Conservation (phyloP, 192 early-diverging fungal genomes). For the Gaertneriomyces semiglobifer region DNA sequence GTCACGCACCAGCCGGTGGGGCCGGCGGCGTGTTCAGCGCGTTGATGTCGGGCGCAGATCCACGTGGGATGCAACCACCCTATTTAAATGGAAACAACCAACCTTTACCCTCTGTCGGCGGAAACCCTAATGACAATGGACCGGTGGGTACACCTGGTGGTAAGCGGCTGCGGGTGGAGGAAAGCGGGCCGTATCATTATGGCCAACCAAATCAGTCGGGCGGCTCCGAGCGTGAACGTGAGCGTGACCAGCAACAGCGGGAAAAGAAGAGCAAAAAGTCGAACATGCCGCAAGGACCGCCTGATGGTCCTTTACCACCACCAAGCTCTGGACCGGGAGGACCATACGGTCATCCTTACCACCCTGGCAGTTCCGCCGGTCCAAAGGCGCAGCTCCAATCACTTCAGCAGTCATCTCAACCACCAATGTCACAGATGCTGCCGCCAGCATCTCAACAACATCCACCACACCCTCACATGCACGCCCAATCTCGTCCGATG, state of each 20-base stretch:
- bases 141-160: not conserved
- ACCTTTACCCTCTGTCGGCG: not conserved
- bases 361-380: not conserved
- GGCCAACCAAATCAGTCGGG: not conserved
- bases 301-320: not conserved
- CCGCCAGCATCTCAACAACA: too few relatives aligned
- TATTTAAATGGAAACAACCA: constrained; percentile 9
- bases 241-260: constrained; percentile 11
- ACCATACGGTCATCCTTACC: not conserved
- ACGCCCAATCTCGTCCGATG: too few relatives aligned
- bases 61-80: constrained; percentile 16
- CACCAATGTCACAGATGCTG: too few relatives aligned
- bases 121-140: constrained; percentile 3
- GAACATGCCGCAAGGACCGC: constrained; percentile 5
- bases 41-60: constrained; percentile 28
- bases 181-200: not conserved
- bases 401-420: too few relatives aligned
- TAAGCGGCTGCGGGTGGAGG: not conserved
- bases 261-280: constrained; percentile 6
- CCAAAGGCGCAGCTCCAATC: too few relatives aligned
- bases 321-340: not conserved
- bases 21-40: constrained; percentile 36
- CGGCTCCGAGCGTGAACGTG: constrained; percentile 10
- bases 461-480: too few relatives aligned
- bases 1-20: constrained; percentile 18